These are phyloP conservation scores for Melocanna baccifera DNA, from an alignment of 176 grass and related monocot species.

Conservation along the genomic window DNA sequence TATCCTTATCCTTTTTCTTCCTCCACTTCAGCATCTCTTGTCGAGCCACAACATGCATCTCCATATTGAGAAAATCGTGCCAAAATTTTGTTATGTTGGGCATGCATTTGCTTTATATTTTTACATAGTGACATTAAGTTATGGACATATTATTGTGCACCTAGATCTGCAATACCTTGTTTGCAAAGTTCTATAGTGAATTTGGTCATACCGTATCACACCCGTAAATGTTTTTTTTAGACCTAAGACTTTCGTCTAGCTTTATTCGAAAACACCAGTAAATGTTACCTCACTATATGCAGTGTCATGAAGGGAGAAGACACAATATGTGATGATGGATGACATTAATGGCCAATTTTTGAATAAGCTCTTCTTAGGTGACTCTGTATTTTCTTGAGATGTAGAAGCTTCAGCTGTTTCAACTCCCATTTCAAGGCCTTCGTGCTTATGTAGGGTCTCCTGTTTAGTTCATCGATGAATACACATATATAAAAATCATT, in stretches of 20 bases:
- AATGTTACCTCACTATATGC: constrained; percentile 67
- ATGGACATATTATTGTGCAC: background rate
- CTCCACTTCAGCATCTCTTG: too few species aligned
- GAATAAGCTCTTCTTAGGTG: constrained; percentile 48
- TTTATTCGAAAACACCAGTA: background rate
- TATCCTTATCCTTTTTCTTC: too few species aligned
- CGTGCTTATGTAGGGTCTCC: constrained; percentile 84
- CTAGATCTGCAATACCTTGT: too few species aligned
- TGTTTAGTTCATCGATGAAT: constrained; percentile 19
- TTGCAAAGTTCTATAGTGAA: too few species aligned
- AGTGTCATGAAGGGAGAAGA: constrained; percentile 74
- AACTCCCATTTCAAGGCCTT: constrained; percentile 25
- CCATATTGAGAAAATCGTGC: background rate
- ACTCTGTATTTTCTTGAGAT: constrained; percentile 16
- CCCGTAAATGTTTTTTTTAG: background rate
- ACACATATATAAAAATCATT: background rate
- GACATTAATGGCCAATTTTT: constrained; percentile 90
- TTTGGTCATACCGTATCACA: background rate
- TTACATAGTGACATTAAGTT: background rate
- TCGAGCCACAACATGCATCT: too few species aligned
- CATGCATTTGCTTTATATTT: background rate
- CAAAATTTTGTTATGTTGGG: background rate
- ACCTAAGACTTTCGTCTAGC: too few species aligned
- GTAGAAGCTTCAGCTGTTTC: constrained; percentile 26
- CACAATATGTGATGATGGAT: constrained; percentile 57